These are phyloP conservation scores for Carex pumila DNA, from an alignment of 176 grass and related monocot genomes.

Conservation along the genomic window DNA sequence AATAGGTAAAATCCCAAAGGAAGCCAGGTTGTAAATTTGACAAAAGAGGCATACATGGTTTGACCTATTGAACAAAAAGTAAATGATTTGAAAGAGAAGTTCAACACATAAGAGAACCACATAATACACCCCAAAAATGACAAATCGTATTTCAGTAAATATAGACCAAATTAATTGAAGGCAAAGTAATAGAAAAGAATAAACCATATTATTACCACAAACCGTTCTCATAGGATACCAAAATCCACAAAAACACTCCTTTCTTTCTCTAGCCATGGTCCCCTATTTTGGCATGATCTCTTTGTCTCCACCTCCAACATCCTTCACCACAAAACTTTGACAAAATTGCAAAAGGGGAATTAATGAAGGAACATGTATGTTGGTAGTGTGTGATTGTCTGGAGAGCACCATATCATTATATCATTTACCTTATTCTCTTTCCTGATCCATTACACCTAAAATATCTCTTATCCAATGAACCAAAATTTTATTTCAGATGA, in stretches of 20 bases:
- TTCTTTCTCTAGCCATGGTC: constrained; percentile 3
- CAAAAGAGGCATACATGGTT: neutral
- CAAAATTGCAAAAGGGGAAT: neutral
- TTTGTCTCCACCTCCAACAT: neutral
- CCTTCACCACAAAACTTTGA: constrained; percentile 12
- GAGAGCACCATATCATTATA: neutral
- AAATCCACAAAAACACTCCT: neutral
- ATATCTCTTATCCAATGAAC: neutral
- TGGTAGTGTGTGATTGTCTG: neutral
- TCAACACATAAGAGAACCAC: neutral
- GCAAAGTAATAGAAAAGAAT: neutral
- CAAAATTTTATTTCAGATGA: neutral
- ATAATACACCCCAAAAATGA: too few relatives aligned
- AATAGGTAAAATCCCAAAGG: neutral
- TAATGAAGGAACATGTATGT: constrained; percentile 12
- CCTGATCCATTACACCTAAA: neutral
- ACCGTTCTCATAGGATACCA: constrained; percentile 1
- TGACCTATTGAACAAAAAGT: neutral
- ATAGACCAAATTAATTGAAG: too few relatives aligned
- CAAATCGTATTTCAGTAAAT: too few relatives aligned
- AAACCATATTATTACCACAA: constrained; percentile 1
- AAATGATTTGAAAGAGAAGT: neutral
- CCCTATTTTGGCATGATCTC: neutral
- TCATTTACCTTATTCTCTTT: neutral
- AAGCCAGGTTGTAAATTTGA: neutral